Percentiles rank a stretch among this genome's conserved stretches.
These are phyloP conservation scores for Yamadazyma friedrichii DNA, from an alignment of 1,139 yeast genomes.

Conservation along the genomic window DNA sequence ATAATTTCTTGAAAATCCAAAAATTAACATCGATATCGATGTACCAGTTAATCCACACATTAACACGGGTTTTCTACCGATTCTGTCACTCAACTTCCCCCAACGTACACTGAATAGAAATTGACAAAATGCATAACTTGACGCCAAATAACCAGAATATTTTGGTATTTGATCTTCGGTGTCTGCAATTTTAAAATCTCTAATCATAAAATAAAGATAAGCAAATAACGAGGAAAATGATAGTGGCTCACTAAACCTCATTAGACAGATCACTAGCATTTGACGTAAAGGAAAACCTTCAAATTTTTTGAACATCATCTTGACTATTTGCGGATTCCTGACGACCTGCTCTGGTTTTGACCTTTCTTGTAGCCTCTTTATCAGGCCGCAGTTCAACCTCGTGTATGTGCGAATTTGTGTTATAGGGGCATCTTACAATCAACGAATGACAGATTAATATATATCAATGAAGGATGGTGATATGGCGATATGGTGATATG, in stretches of 20 bases:
- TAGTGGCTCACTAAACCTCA: constrained; percentile 59
- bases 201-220: constrained; percentile 61
- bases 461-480: too few relatives aligned
- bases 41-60: constrained; percentile 53
- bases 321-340: constrained; percentile 4
- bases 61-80: constrained; percentile 58
- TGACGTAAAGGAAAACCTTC: constrained; percentile 51
- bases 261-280: constrained; percentile 41
- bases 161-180: constrained; percentile 52
- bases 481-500: too few relatives aligned
- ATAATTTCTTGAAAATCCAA: constrained; percentile 53
- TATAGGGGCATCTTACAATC: too few relatives aligned
- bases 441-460: too few relatives aligned
- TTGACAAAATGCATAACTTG: constrained; percentile 54
- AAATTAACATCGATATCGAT: constrained; percentile 41
- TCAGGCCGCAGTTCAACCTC: too few relatives aligned
- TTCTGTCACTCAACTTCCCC: constrained; percentile 53
- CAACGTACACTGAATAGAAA: constrained; percentile 55
- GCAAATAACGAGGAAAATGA: constrained; percentile 64
- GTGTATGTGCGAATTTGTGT: too few relatives aligned
- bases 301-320: constrained; percentile 14
- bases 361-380: too few relatives aligned
- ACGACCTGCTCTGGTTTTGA: constrained; percentile 1
- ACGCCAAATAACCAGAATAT: constrained; percentile 58
- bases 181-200: constrained; percentile 51